Evolutionary conservation across 208 protist species (phyloP), one percentile per base, ranked within the genome.

Genomic region (Trypanosoma theileri): DNA sequence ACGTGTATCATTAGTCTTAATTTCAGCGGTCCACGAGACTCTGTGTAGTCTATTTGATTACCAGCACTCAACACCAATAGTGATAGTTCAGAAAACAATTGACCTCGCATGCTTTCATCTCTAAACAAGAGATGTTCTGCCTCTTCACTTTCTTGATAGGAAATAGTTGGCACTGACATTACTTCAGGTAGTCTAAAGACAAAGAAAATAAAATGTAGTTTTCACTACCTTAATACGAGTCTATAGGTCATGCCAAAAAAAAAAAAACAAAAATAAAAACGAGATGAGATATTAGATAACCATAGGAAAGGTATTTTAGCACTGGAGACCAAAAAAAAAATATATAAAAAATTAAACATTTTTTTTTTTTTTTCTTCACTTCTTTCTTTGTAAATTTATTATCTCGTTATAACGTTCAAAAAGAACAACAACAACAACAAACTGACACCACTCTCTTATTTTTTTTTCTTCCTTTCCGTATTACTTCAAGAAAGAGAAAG

Each of bases 21-120:
- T 14, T 44, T 59, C 7, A 56, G 22, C n/a, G 53, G 41, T 21
- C 42, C 40, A 16, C 11, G 16, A 22, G 46, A 9, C 3, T 31
- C 31, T 21, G 42, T 42, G 19, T 46, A 40, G 41, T 14, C 44
- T 9, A 19, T 31, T 16, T 13, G 17, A 9, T 26, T 40, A 19
- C 11, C 3, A 28, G 9, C 41, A 31, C 6, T 12, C 45, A 51
- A 10, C 28, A 54, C 60, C 55, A 69, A 46, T 28, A 61, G 13
- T 14, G 73, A 67, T 14, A 74, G 71, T 42, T 60, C 71, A 17
- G 71, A 69, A 21, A 76, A 50, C 46, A 76, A 26, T 58, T 76
- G 71, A 26, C 22, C 59, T 16, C 50, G 71, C 48, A 66, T 31
- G 10, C 9, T 17, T 4, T 66, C 58, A 40, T 64, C 63, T 42